Conservation (phyloP, 106 monocot genomes). For the Platanthera zijinensis region DNA sequence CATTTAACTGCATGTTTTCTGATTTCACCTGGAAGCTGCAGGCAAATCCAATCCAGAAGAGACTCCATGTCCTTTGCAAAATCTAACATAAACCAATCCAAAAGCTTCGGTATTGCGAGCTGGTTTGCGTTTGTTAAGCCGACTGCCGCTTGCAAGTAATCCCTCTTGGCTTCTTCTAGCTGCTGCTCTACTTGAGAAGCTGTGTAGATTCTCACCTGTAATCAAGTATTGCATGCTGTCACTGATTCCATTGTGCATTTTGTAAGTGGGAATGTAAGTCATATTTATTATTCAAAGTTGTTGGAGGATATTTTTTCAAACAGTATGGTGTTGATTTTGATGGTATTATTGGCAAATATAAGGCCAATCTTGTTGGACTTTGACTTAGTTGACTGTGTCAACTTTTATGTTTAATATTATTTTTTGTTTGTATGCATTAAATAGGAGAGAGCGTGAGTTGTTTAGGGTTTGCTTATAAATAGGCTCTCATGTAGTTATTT, state of each 20-base stretch:
- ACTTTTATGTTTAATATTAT: no score
- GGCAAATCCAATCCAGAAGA: constrained; percentile 86
- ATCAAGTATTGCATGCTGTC: not conserved
- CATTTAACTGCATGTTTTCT: constrained; percentile 52
- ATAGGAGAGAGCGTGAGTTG: no score
- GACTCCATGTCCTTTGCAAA: constrained; percentile 90
- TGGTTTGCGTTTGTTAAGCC: constrained; percentile 44
- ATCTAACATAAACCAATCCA: constrained; percentile 88
- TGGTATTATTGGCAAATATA: no score
- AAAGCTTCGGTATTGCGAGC: constrained; percentile 75
- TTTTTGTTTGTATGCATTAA: no score
- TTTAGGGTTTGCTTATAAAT: no score
- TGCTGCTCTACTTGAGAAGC: constrained; percentile 71
- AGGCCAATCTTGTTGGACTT: no score
- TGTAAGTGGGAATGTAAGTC: no score
- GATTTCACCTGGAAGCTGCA: constrained; percentile 45
- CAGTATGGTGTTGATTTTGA: no score
- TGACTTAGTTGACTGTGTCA: no score
- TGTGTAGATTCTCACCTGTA: constrained; percentile 88
- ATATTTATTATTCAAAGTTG: no score
- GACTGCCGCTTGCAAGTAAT: constrained; percentile 85
- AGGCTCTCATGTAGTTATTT: no score
- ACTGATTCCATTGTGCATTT: not conserved
- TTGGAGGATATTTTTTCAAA: no score
- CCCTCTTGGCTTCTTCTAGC: constrained; percentile 73